Base-by-base conservation (phyloP, 441 rosid species). In the Bocquillonia castaneifolia region DNA sequence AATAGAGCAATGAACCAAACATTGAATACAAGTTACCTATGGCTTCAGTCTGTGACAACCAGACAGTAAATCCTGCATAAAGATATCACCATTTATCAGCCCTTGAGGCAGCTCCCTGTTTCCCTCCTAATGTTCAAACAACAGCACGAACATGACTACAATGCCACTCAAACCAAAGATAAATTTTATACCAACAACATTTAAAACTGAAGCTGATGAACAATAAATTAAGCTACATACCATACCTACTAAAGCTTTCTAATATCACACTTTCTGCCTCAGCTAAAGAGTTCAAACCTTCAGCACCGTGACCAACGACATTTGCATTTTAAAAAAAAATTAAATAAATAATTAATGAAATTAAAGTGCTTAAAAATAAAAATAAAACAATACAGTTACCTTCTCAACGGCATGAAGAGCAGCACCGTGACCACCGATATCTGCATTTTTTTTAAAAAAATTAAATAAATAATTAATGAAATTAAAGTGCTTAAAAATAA, bases 391-490 rank as follows among this genome's bases (percentile, higher is more conserved):
- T n/a, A n/a, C 22, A 59, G 47, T 26, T 56, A 88, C 98, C 93
- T 90, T 94, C 78, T 90, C 99, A 23, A 90, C 96, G 59, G 99
- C 96, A 62, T 94, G 97, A 50, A 94, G 87, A 0, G 96, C 99
- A 67, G 99, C 96, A 37, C n/a, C n/a, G n/a, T n/a, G n/a, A n/a
- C n/a, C n/a, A n/a, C n/a, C n/a, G n/a, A n/a, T n/a, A n/a, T n/a
- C n/a, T n/a, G n/a, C n/a, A n/a, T n/a, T n/a, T n/a, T n/a, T n/a
- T n/a, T n/a, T n/a, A n/a, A n/a, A n/a, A n/a, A n/a, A n/a, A n/a
- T n/a, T n/a, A n/a, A n/a, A n/a, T n/a, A n/a, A n/a, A n/a, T n/a
- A n/a, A n/a, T n/a, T n/a, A n/a, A n/a, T n/a, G n/a, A n/a, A n/a
- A n/a, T n/a, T n/a, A n/a, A n/a, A n/a, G n/a, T n/a, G n/a, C n/a